phyloP scores from a whole-genome alignment of 2,329 filamentous ascomycete species.

The Alternaria burnsii region DNA sequence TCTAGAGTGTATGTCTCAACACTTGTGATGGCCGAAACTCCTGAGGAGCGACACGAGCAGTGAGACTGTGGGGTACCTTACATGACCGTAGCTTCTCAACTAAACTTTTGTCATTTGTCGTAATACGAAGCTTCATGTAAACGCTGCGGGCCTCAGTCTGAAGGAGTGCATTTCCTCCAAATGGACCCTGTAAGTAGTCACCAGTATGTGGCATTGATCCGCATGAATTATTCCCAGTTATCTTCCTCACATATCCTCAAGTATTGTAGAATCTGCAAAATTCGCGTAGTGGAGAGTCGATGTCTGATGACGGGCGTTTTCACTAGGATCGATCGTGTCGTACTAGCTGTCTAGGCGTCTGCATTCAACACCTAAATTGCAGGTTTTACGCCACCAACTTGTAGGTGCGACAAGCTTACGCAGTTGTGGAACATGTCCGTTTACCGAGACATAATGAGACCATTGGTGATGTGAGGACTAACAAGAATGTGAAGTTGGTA shows the following conservation, averaged over 20 bases:
- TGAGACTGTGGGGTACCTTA: not conserved
- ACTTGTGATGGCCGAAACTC: not conserved
- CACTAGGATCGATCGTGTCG: not conserved
- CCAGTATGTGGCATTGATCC: not conserved
- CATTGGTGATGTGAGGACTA: not conserved
- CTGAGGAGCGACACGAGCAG: not conserved
- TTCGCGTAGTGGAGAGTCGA: not conserved
- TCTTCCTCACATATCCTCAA: not conserved
- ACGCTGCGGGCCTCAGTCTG: not conserved
- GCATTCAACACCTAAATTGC: not conserved
- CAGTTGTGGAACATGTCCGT: not conserved
- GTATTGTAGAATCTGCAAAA: not conserved
- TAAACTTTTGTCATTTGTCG: not conserved
- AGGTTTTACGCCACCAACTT: not conserved
- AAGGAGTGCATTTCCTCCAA: too few relatives aligned
- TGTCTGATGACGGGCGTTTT: not conserved
- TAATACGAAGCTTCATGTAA: not conserved
- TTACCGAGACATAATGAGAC: not conserved
- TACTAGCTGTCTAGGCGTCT: not conserved
- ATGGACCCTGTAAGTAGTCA: not conserved
- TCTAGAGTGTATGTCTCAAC: not conserved
- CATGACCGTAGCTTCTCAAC: not conserved
- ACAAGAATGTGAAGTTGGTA: not conserved
- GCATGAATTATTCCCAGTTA: not conserved
- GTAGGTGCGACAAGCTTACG: conserved; percentile 4